Conservation (phyloP, 495 filamentous ascomycete genomes). For the Stereocaulon alpinum region DNA sequence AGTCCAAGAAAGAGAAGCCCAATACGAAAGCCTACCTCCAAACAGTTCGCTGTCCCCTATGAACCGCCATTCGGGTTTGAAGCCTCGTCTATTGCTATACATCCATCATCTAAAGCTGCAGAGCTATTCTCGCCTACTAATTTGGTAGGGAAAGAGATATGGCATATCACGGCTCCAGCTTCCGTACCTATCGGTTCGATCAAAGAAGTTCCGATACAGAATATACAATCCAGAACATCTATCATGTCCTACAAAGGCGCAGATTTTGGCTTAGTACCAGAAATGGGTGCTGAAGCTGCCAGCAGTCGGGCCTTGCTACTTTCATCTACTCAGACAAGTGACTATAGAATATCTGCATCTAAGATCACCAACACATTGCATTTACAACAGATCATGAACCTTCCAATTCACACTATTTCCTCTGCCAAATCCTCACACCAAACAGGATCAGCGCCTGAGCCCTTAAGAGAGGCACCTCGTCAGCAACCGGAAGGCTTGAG, state of each 20-base stretch:
- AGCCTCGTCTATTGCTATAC: slow-evolving; percentile 13
- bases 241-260: slow-evolving; percentile 30
- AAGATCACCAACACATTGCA: slow-evolving; percentile 14
- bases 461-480: slow-evolving; percentile 9
- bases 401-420: slow-evolving; percentile 2
- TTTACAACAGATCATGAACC: slow-evolving; percentile 19
- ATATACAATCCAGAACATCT: slow-evolving; percentile 25
- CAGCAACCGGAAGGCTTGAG: slow-evolving; percentile 19
- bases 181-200: slow-evolving; percentile 35
- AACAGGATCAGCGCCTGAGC: neutral
- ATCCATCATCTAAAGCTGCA: slow-evolving; percentile 16
- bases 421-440: neutral
- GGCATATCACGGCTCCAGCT: slow-evolving; percentile 45
- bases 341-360: slow-evolving; percentile 7
- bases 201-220: slow-evolving; percentile 30
- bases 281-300: neutral
- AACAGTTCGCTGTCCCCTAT: slow-evolving; percentile 10
- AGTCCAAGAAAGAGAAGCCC: neutral
- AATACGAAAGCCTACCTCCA: neutral
- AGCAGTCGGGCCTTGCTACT: slow-evolving; percentile 9
- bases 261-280: slow-evolving; percentile 26
- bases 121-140: slow-evolving; percentile 21
- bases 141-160: slow-evolving; percentile 41
- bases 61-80: slow-evolving; percentile 34
- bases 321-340: slow-evolving; percentile 11